Conservation (phyloP, 345 rosid genomes). For the Sisymbrium irio region DNA sequence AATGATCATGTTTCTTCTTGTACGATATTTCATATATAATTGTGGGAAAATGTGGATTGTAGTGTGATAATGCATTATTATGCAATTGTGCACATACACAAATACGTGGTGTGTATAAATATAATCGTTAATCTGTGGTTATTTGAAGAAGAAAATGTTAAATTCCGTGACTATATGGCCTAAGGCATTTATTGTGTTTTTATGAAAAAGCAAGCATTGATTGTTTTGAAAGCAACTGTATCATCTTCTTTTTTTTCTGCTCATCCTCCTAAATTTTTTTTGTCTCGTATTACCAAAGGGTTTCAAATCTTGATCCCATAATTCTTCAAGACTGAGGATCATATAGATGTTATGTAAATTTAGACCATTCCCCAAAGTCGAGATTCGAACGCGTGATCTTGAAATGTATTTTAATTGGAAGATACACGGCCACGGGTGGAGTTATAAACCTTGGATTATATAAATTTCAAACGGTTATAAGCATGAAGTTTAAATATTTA, state of each 20-base stretch:
- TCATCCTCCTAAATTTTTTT: too few relatives aligned
- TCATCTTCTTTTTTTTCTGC: background rate
- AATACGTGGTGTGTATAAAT: background rate
- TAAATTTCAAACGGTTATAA: background rate
- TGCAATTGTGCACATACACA: constrained; percentile 10
- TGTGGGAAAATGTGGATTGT: constrained; percentile 8
- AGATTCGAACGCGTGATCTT: background rate
- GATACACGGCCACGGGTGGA: background rate
- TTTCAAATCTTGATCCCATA: background rate
- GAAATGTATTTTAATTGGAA: background rate
- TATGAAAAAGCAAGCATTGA: background rate
- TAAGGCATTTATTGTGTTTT: background rate
- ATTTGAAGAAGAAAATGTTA: background rate
- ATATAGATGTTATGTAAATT: background rate
- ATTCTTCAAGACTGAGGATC: background rate
- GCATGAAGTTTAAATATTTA: background rate
- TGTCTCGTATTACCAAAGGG: background rate
- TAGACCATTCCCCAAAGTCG: background rate
- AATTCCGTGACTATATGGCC: background rate
- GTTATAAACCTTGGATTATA: background rate
- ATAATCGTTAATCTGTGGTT: background rate
- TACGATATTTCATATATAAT: constrained; percentile 14
- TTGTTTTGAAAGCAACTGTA: background rate
- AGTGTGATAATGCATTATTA: background rate
- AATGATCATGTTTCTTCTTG: constrained; percentile 31